Base-by-base conservation (phyloP, 1,139 yeast genomes). In the Taiozyma sp. region DNA sequence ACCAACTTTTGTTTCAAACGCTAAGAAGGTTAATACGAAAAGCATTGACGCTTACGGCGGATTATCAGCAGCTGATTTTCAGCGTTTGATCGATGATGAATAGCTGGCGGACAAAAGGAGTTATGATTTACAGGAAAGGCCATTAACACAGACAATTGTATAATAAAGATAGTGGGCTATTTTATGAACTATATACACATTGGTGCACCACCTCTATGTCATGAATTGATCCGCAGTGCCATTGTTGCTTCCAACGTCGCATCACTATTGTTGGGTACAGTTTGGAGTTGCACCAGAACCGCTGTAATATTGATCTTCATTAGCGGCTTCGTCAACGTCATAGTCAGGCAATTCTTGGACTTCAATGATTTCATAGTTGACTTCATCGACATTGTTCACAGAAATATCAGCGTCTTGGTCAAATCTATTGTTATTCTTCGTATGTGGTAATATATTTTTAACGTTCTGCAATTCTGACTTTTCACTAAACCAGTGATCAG, bases 401-500 rank as follows among this genome's bases (percentile, higher is more conserved):
- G 76, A 67, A 28, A 72, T 65, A 32, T 71, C 69, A 3, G 74
- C 77, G n/a, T 55, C 53, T 14, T 54, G 54, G 27, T 48, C 51
- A 8, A 41, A 44, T 34, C 68, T 65, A 19, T 47, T 40, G 10
- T 46, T 49, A 39, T 43, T 43, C 32, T 43, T 47, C 14, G 46
- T 49, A 53, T 67, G 71, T 12, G 90, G 91, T 47, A 86, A 69
- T 23, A 84, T 70, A 55, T 81, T 79, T 53, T 71, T 72, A 54
- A 86, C 70, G 54, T 76, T 79, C 28, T 70, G 55, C 8, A 83
- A 51, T 64, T 86, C 93, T 53, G 80, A 76, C 63, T 77, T 79
- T 64, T 87, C 93, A 62, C 79, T 70, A 62, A 81, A 82, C 96
- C 96, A 88, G 60, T 83, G 79, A 66, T 89, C 95, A 41, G 78